phyloP scores from a whole-genome alignment of 129 eudicot species.

The Flaveria ramosissima region DNA sequence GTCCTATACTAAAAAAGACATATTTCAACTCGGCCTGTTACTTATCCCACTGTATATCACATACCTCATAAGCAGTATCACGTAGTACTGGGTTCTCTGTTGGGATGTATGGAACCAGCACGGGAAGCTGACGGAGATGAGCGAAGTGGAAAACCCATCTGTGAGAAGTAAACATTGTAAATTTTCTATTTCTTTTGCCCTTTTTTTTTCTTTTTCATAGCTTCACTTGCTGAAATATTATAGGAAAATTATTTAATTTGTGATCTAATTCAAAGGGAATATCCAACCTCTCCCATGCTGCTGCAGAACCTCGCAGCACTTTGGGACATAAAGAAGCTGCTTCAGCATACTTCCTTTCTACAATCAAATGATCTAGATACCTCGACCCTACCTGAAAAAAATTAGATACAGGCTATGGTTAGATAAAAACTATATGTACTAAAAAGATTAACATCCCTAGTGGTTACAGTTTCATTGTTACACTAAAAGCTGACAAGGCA shows the following conservation, averaged over 20 bases:
- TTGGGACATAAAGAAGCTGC: conserved; percentile 98
- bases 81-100: conserved; percentile 91
- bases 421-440: neutral
- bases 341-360: conserved; percentile 94
- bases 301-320: conserved; percentile 82
- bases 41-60: conserved; percentile 6
- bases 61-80: conserved; percentile 96
- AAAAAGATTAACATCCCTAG: neutral
- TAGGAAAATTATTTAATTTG: conserved; percentile 12
- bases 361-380: conserved; percentile 92
- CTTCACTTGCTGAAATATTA: conserved; percentile 18
- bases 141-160: conserved; percentile 99
- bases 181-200: neutral
- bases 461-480: conserved; percentile 14
- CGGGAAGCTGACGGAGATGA: conserved; percentile 99
- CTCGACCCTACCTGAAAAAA: conserved; percentile 74
- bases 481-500: neutral
- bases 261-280: neutral
- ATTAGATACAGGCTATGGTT: neutral
- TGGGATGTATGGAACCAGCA: conserved; percentile 88
- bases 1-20: neutral
- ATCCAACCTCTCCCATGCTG: conserved; percentile 97
- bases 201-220: neutral
- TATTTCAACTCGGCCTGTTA: neutral
- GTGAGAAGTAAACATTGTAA: conserved; percentile 32